Evolutionary conservation across 495 filamentous ascomycete species (phyloP), one percentile per base, ranked within the genome.

Genomic region (Neurospora sp.): DNA sequence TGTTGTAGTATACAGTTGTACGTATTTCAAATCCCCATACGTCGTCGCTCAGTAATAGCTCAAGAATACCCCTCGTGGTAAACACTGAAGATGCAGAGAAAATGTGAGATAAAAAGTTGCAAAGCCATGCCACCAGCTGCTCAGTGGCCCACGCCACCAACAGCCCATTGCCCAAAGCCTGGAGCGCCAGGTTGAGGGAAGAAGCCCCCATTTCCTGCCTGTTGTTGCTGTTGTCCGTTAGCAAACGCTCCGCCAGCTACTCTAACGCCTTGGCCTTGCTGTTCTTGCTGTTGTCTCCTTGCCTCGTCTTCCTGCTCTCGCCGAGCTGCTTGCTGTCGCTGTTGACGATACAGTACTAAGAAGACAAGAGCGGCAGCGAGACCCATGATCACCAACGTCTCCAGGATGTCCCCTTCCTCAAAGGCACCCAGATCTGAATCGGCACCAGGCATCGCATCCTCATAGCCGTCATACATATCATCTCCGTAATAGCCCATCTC

Each of bases 261-360:
- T 71, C 90, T 82, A 76, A 91, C 14, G 27, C 53, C 53, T 65
- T 69, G 41, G 31, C 65, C 75, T 12, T 74, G 75, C 59, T 76
- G 77, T 35, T 74, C 77, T 68, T 72, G 76, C 73, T 74, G 81
- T 48, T 78, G 79, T 70, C 72, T 76, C 75, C 77, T 81, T 75
- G 71, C 79, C 70, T 75, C 79, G 71, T 81, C 80, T 71, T 83
- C 82, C 76, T 83, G 78, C 27, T 78, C 76, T 35, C 81, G 77
- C 69, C 77, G 79, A 70, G 82, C 82, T 71, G 81, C 82, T 73
- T 89, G 86, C 73, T 93, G 91, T 37, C 92, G 85, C 76, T 95
- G 91, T 72, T 93, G 90, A 39, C 96, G 86, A 78, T 96, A 94
- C 77, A 92, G 94, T 35, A 98, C 87, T 72, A 98, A 82, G 69